Evolutionary conservation across 257 asterid species (phyloP).

Genomic region (Ligustrum vulgare): DNA sequence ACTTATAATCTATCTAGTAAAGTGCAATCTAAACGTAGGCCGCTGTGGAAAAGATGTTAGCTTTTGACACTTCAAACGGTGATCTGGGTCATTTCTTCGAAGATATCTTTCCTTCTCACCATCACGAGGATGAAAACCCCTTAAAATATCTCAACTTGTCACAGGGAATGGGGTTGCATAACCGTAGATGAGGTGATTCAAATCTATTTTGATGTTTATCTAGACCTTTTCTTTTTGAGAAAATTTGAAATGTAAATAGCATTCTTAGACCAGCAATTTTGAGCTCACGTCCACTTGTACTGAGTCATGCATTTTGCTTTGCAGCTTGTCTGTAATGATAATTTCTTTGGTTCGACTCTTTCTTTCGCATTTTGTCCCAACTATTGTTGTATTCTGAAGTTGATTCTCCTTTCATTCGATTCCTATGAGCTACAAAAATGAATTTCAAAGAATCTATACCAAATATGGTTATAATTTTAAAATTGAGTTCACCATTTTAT

Average conservation of each 20-base stretch:
- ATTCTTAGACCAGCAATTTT: too few relatives aligned
- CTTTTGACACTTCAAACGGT: constrained; percentile 62
- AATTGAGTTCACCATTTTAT: neutral
- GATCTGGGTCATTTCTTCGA: constrained; percentile 64
- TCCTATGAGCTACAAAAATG: neutral
- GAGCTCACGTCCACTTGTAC: too few relatives aligned
- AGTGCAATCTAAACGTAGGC: constrained; percentile 49
- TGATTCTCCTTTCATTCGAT: too few relatives aligned
- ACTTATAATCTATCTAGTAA: neutral
- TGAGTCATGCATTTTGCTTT: neutral
- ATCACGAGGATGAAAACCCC: neutral
- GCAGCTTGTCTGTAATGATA: neutral
- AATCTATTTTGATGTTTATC: neutral
- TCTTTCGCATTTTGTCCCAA: neutral
- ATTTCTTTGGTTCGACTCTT: neutral
- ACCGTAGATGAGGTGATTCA: neutral
- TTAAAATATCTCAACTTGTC: neutral
- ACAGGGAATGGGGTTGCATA: neutral
- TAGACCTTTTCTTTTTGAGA: neutral
- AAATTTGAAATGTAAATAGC: too few relatives aligned
- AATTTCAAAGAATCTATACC: too few relatives aligned
- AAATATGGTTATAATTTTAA: too few relatives aligned
- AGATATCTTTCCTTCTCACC: constrained; percentile 47
- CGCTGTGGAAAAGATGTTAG: constrained; percentile 72
- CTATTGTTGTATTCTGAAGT: neutral